Conservation (phyloP, 2,329 filamentous ascomycete genomes). For the Dendrostoma leiphaemia region DNA sequence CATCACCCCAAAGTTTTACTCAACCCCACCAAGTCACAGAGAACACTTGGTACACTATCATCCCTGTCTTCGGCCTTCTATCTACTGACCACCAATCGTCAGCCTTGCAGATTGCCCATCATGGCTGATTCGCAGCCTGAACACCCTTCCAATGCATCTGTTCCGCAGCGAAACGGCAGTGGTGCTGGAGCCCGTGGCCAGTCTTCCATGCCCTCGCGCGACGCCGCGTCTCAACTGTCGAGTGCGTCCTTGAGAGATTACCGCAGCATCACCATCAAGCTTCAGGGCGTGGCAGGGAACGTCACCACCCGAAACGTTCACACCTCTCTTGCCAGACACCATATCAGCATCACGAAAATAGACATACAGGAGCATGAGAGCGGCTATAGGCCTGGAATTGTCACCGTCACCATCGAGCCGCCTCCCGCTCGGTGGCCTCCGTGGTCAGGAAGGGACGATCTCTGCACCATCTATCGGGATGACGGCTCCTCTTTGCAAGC, state of each 20-base stretch:
- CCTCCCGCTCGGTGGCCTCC: conserved; percentile 37
- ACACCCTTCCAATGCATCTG: background rate
- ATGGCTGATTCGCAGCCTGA: background rate
- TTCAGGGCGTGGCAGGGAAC: conserved; percentile 33
- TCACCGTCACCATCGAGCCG: conserved; percentile 56
- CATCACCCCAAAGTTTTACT: too few relatives aligned
- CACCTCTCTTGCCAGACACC: conserved; percentile 49
- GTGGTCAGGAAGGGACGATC: conserved; percentile 2
- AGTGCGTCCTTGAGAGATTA: background rate
- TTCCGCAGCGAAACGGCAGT: background rate
- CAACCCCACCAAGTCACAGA: too few relatives aligned
- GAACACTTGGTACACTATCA: too few relatives aligned
- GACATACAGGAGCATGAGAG: conserved; percentile 49
- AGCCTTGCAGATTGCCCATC: background rate
- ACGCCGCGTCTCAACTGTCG: background rate
- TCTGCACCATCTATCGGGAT: background rate
- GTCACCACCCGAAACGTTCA: conserved; percentile 46
- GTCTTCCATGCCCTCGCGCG: background rate
- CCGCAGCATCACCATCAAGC: conserved; percentile 29
- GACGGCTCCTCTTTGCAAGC: background rate
- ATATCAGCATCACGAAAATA: conserved; percentile 50
- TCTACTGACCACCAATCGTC: background rate
- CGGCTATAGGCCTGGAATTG: conserved; percentile 38
- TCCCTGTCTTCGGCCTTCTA: background rate
- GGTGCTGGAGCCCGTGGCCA: background rate